Percentiles rank a stretch among this genome's conserved stretches.
These are phyloP conservation scores for Didymella glomerata DNA, from an alignment of 2,329 filamentous ascomycete genomes.

Conservation along the genomic window DNA sequence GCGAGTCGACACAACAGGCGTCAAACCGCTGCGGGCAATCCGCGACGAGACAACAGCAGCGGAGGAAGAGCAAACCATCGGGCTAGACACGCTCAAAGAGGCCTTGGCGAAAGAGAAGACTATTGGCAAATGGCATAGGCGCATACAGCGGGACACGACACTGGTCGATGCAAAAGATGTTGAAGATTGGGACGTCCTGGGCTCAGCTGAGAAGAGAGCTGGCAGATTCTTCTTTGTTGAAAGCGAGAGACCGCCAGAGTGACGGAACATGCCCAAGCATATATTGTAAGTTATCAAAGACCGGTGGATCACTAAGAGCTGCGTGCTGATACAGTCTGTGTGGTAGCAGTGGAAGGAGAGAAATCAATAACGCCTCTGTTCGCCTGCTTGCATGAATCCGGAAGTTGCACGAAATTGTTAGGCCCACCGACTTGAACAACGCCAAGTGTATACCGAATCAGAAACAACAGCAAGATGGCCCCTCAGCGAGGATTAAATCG, in stretches of 20 bases:
- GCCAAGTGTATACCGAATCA: background rate
- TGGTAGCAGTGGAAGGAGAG: background rate
- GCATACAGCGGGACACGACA: slow-evolving; percentile 60
- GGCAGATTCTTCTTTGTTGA: slow-evolving; percentile 83
- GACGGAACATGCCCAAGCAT: background rate
- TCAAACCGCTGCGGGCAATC: slow-evolving; percentile 79
- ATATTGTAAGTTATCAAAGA: background rate
- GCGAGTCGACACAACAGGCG: slow-evolving; percentile 73
- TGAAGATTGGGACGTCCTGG: slow-evolving; percentile 76
- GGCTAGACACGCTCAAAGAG: slow-evolving; percentile 64
- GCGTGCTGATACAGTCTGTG: background rate
- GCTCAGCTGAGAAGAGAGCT: slow-evolving; percentile 69
- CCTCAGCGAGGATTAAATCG: background rate
- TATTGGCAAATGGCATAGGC: slow-evolving; percentile 62
- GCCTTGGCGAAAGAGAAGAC: slow-evolving; percentile 68
- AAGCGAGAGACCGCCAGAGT: slow-evolving; percentile 58
- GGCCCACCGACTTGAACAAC: background rate
- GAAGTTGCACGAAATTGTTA: background rate
- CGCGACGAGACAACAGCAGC: slow-evolving; percentile 76
- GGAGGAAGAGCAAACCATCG: slow-evolving; percentile 65
- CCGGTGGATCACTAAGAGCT: background rate
- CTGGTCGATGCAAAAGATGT: slow-evolving; percentile 53
- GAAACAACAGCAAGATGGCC: background rate
- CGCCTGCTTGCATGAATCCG: background rate
- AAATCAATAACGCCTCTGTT: background rate